Conservation (phyloP, 345 rosid species). For the Eucalyptus regnans region DNA sequence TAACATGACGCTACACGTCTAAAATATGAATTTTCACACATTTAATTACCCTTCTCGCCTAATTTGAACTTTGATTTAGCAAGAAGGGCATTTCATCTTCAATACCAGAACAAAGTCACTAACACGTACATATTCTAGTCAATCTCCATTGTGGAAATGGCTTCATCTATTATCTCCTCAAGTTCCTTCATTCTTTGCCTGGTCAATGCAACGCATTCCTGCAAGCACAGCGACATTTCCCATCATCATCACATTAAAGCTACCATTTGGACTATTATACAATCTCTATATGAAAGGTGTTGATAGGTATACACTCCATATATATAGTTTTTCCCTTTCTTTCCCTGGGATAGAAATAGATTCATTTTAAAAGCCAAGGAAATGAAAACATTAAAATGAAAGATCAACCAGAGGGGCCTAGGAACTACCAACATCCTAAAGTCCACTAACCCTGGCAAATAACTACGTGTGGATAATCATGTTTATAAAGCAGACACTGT, state of each 20-base stretch:
- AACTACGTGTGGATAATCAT: neutral
- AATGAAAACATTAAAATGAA: neutral
- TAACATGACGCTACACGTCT: accelerated
- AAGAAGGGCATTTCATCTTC: neutral
- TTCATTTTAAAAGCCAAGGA: neutral
- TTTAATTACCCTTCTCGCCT: no score
- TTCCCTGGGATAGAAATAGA: neutral
- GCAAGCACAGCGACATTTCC: conserved; percentile 4
- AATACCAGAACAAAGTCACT: neutral
- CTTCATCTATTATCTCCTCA: conserved; percentile 32
- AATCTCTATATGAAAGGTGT: neutral
- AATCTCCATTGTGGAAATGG: conserved; percentile 40
- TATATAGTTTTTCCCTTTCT: neutral
- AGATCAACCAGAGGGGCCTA: neutral
- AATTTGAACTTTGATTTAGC: no score
- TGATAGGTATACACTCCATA: neutral
- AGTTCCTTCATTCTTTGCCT: conserved; percentile 51
- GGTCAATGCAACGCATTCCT: conserved; percentile 54
- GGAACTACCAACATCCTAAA: neutral
- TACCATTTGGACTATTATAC: neutral
- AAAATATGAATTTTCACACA: no score
- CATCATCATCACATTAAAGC: neutral
- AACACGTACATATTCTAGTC: conserved; percentile 5
- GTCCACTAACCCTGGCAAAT: neutral
- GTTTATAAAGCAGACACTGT: neutral